Evolutionary conservation across 163 green algal genomes (phyloP), one percentile per base, ranked within the genome.

Genomic region (Chloroidium sp.): DNA sequence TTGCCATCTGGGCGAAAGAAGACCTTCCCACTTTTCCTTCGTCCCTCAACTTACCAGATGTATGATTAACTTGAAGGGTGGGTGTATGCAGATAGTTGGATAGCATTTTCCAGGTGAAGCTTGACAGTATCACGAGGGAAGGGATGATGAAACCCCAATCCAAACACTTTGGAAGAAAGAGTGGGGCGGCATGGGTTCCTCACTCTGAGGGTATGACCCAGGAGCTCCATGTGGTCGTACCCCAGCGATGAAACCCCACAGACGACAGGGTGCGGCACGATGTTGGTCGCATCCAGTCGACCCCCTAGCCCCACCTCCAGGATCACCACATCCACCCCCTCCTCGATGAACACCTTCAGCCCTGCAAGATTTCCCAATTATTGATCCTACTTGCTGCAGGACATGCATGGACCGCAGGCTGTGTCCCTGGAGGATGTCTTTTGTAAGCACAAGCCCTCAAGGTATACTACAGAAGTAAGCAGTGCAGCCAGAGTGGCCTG

Each of bases 261-360:
- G 0, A 93, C 93, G 59, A 91, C 79, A 10, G 93, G 90, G 4
- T 57, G 2, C 6, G 79, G 81, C 57, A 98, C 83, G 69, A 92
- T 88, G 88, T 99, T 99, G 69, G 96, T 99, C 62, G 95, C 93
- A 83, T 99, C 96, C 69, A 98, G 88, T 3, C 96, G 87, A 3
- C 96, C 96, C 4, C 96, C 96, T 62, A 99, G 89, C n/a, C 96
- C 96, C n/a, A 99, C 95, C 83, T 98, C 93, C 68, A 98, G 82
- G 1, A 98, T 85, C 60, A 89, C 89, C 61, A 92, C 93, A 76
- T 98, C 93, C 80, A 95, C 85, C 3, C 76, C 8, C 80, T 87
- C 62, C 36, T 89, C 79, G 62, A 92, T 76, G 78, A 96, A 96
- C 10, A 94, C 88, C 74, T 87, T 85, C 77, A 96, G 79, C 13